Evolutionary conservation across 2,329 filamentous ascomycete species (phyloP).

Genomic region (Xylariaceae sp.): DNA sequence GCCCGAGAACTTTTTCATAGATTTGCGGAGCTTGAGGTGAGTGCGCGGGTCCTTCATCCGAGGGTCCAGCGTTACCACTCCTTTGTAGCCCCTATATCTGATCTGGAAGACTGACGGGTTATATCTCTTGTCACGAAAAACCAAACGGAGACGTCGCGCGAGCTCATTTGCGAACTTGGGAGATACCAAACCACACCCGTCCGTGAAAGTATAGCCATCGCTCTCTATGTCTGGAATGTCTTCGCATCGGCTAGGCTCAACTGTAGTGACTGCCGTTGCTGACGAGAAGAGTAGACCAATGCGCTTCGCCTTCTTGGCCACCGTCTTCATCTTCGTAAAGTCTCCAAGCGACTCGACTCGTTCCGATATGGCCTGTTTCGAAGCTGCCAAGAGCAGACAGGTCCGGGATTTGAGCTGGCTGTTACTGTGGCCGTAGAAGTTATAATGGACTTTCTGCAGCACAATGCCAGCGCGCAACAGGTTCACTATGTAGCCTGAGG

Average conservation of each 20-base stretch:
- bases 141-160: slow-evolving; percentile 2
- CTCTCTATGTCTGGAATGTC: slow-evolving; percentile 9
- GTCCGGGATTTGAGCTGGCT: slow-evolving; percentile 9
- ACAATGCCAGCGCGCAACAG: slow-evolving; percentile 4
- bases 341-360: slow-evolving; percentile 10
- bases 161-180: slow-evolving; percentile 3
- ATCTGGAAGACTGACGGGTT: slow-evolving; percentile 10
- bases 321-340: slow-evolving; percentile 8
- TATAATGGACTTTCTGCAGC: slow-evolving; percentile 4
- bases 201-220: slow-evolving; percentile 8
- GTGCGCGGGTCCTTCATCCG: slow-evolving; percentile 3
- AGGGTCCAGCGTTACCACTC: slow-evolving; percentile 6
- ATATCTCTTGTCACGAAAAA: slow-evolving; percentile 10
- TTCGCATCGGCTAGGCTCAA: slow-evolving; percentile 8
- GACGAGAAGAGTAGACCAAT: slow-evolving; percentile 10
- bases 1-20: slow-evolving; percentile 13
- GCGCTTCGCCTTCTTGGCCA: slow-evolving; percentile 8
- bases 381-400: slow-evolving; percentile 4
- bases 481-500: neutral
- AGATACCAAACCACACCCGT: slow-evolving; percentile 11
- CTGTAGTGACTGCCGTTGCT: neutral
- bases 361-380: slow-evolving; percentile 6
- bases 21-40: slow-evolving; percentile 9
- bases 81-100: slow-evolving; percentile 11
- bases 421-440: slow-evolving; percentile 11